phyloP scores from a whole-genome alignment of 345 rosid species.

The Brassica cretica region DNA sequence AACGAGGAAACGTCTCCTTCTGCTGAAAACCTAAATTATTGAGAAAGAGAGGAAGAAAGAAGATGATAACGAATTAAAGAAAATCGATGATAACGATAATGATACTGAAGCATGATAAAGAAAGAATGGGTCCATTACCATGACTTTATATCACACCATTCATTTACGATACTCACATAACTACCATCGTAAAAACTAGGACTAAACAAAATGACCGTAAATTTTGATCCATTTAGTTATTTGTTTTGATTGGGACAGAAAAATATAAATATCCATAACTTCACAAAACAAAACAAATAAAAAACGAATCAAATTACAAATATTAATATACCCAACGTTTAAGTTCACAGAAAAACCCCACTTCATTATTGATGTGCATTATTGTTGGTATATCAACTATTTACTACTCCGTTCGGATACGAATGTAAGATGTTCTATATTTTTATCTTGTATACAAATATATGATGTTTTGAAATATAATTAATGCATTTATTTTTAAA shows the following conservation, averaged over 20 bases:
- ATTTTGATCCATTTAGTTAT: no score
- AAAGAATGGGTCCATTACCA: constrained; percentile 17
- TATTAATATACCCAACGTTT: no score
- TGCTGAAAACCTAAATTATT: constrained; percentile 40
- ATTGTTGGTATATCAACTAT: background rate
- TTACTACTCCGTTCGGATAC: no score
- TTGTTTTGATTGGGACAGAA: no score
- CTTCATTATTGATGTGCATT: background rate
- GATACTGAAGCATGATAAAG: constrained; percentile 36
- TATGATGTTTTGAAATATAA: no score
- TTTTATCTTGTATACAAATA: no score
- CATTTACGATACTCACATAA: background rate
- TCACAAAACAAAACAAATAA: no score
- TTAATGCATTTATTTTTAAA: no score
- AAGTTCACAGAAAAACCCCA: background rate
- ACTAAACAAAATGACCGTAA: no score
- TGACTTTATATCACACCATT: background rate
- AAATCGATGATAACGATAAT: constrained; percentile 33
- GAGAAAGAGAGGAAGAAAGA: constrained; percentile 26
- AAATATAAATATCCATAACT: no score
- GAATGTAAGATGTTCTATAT: no score
- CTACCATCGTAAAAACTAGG: background rate
- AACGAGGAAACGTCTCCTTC: constrained; percentile 90
- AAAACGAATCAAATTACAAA: no score
- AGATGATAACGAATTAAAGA: constrained; percentile 18